A percentile compares a stretch with the other conserved stretches of the same genome.
phyloP scores from a whole-genome alignment of 2,329 filamentous ascomycete genomes.

The Tolypocladium cylindrosporum region DNA sequence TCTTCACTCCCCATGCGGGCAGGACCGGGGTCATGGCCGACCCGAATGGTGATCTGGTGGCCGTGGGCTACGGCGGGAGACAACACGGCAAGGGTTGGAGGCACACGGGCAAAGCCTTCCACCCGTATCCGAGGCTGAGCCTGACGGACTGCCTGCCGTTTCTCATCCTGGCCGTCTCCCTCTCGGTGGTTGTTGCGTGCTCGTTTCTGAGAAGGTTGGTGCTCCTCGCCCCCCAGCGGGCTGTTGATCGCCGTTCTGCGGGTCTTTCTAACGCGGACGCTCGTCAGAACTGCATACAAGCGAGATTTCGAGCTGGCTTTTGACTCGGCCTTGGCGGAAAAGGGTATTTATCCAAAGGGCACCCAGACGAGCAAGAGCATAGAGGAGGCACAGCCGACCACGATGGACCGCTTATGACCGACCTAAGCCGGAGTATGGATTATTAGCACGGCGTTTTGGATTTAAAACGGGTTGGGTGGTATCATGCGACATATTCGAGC shows the following conservation, averaged over 20 bases:
- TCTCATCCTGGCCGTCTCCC: conserved; percentile 7
- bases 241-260: not conserved
- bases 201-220: conserved; percentile 9
- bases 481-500: not conserved
- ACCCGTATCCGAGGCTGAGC: conserved; percentile 1
- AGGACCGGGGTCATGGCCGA: conserved; percentile 6
- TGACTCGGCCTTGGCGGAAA: not conserved
- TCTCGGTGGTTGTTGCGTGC: conserved; percentile 7
- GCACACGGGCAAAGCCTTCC: not conserved
- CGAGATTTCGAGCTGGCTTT: not conserved
- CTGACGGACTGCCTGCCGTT: conserved; percentile 8
- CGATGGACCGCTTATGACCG: not conserved
- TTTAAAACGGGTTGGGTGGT: not conserved
- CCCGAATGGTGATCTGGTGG: conserved; percentile 8
- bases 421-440: not conserved
- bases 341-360: not conserved
- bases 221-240: not conserved
- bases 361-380: not conserved
- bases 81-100: not conserved
- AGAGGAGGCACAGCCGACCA: not conserved
- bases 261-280: not conserved
- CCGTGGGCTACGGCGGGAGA: not conserved
- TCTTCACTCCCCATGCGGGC: conserved; percentile 5
- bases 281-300: not conserved
- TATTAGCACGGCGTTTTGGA: not conserved